Evolutionary conservation across 2,329 filamentous ascomycete genomes (phyloP), one percentile per base, ranked within the genome.

Genomic region (Pseudocercospora vitis): DNA sequence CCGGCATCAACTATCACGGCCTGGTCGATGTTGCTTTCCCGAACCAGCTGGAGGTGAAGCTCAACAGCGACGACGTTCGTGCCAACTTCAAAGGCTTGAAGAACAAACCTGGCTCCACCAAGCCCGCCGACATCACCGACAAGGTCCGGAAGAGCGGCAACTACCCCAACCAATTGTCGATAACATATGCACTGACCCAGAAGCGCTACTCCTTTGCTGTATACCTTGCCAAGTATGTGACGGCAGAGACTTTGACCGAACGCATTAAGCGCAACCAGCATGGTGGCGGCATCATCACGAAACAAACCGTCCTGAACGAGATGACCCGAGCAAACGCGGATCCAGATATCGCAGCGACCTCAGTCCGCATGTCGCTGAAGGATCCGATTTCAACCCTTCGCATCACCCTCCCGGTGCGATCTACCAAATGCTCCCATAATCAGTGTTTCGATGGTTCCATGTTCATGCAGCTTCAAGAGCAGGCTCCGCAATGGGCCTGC

Each of bases 401-500:
- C 26, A 11, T 29, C 26, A 29, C 26, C 6, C 26, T 29, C 6
- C 26, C 26, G 26, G 26, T 29, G 11, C 26, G 94, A 28, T 89
- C 89, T 3, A 79, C 84, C 2, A 74, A 85, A 28, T 99, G 94
- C 74, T 86, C 83, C 2, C 94, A 99, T 70, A 88, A 94, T 21
- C 90, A 95, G 68, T 99, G 94, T 69, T 99, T 97, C 63, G 94
- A 99, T 70, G 92, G 88, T 2, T 86, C 84, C 2, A 95, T 90
- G 1, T 99, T 96, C 68, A 79, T 99, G 16, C 89, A 96, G 64
- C 75, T 99, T 23, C 92, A 97, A 69, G 91, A 97, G 69, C 94
- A 99, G 75, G 92, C 90, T 0, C 94, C 94, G 0, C 95, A 94
- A 14, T 99, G 94, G 94, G 79, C 85, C n/a, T 99, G 94, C 66